Evolutionary conservation across 163 green algal species (phyloP).

Genomic region (Trebouxiophyceae sp.): DNA sequence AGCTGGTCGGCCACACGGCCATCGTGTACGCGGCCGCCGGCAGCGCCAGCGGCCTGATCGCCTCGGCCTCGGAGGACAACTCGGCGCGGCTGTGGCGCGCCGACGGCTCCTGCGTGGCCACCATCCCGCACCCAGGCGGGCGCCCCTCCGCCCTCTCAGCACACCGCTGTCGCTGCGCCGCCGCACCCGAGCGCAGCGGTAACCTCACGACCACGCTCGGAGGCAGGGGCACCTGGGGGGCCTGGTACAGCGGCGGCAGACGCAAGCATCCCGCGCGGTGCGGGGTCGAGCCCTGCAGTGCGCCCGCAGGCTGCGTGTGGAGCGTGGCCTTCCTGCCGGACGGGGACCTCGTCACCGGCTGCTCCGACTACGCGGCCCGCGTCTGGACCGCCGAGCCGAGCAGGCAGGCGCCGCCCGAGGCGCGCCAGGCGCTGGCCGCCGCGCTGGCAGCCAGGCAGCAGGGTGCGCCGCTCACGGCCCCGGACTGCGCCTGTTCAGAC

Average conservation of each 20-base stretch:
- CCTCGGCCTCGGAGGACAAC: constrained; percentile 77
- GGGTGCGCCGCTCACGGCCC: too few relatives aligned
- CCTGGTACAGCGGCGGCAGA: not conserved
- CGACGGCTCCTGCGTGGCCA: constrained; percentile 62
- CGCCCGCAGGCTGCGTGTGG: constrained; percentile 74
- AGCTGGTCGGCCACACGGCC: constrained; percentile 71
- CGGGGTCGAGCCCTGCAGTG: not conserved
- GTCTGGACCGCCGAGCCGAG: constrained; percentile 57
- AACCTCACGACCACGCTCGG: too few relatives aligned
- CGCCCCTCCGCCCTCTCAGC: not conserved
- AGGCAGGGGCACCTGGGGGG: too few relatives aligned
- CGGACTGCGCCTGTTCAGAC: too few relatives aligned
- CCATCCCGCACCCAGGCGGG: constrained; percentile 59
- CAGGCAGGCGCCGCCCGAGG: constrained; percentile 22
- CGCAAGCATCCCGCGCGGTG: not conserved
- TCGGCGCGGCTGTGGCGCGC: constrained; percentile 61
- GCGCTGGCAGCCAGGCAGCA: constrained; percentile 21
- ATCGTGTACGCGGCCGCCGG: constrained; percentile 67
- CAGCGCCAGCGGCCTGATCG: constrained; percentile 33
- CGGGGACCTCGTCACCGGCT: constrained; percentile 81
- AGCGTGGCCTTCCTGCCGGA: constrained; percentile 65
- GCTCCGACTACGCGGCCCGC: constrained; percentile 68
- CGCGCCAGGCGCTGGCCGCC: constrained; percentile 18
- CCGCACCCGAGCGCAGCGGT: not conserved
- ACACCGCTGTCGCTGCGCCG: not conserved